Evolutionary conservation across 2,329 filamentous ascomycete species (phyloP).

Genomic region (Stagonosporopsis rhizophila): DNA sequence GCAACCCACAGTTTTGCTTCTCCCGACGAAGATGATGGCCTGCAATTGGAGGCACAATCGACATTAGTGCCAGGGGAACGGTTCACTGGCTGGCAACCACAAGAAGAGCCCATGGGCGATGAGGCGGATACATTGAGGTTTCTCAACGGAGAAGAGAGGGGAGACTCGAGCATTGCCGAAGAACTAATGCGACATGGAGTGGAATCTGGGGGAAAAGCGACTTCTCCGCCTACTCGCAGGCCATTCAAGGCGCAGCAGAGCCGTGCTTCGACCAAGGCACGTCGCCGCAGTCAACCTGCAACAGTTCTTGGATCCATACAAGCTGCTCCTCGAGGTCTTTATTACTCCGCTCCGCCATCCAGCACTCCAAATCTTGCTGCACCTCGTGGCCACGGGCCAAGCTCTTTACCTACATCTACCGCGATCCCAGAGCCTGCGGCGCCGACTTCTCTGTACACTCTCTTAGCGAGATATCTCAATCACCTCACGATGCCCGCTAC

Average conservation of each 20-base stretch:
- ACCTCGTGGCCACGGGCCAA: slow-evolving; percentile 1
- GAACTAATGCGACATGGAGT: background rate
- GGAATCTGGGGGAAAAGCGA: background rate
- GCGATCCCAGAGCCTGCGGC: background rate
- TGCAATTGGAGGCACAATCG: background rate
- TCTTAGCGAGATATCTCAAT: slow-evolving; percentile 39
- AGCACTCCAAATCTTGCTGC: slow-evolving; percentile 5
- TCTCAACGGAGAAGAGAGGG: background rate
- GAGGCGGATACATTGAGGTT: background rate
- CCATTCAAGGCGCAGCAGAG: slow-evolving; percentile 24
- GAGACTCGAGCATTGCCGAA: background rate
- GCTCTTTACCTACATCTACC: background rate
- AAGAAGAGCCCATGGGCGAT: background rate
- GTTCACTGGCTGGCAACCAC: too few relatives aligned
- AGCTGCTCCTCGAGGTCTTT: slow-evolving; percentile 26
- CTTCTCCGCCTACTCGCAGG: background rate
- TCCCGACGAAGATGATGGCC: background rate
- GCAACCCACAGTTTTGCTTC: background rate
- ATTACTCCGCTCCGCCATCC: slow-evolving; percentile 23
- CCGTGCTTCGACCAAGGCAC: slow-evolving; percentile 24
- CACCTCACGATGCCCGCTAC: slow-evolving; percentile 16
- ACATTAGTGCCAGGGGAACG: background rate
- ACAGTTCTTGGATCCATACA: slow-evolving; percentile 31
- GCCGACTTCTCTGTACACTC: slow-evolving; percentile 31
- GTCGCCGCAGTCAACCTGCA: slow-evolving; percentile 30